Evolutionary conservation across 2,329 filamentous ascomycete species (phyloP), one percentile per base, ranked within the genome.

Genomic region (Hypoxylon sp.): DNA sequence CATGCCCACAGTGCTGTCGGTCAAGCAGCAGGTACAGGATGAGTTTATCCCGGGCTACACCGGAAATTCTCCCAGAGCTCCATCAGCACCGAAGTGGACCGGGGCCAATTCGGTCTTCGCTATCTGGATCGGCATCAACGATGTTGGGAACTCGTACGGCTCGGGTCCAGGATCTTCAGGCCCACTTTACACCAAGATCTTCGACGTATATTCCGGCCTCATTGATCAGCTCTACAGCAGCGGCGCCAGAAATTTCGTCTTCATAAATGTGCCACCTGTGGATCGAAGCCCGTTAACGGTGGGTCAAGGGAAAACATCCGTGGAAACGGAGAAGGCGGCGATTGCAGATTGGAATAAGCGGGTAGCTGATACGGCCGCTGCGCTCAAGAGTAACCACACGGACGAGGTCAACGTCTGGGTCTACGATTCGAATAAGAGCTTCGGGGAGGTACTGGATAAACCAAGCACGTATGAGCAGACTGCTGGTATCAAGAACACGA

Each of bases 241-340:
- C 2, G 89, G 89, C 0, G 84, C 84, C 1, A 80, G 88, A 4
- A 89, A 89, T 61, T 91, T 91, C 66, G 81, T 85, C 1, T 83
- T 91, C 59, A 68, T 91, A 31, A 89, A 84, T 58, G 88, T 90
- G 0, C 89, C 89, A 1, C 86, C 86, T 1, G 78, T 90, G 2
- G 83, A 91, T 62, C 81, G 85, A 8, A 83, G 83, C 42, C 88
- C 88, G 0, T 71, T 85, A 57, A 85, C 82, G 0, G 72, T 82
- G 6, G 79, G 74, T 0, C 81, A 85, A 61, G 82, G 80, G 5
- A 69, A 75, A 1, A 64, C 67, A 13, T 73, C 78, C 4, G 77
- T 81, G 20, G 77, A 75, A 5, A 55, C 71, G 1, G 79, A 84
- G 72, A 81, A 80, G 6, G 80, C 77, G 2, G 85, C 84, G 20